phyloP scores from a whole-genome alignment of 345 rosid genomes.

The Euphorbia lathyris region DNA sequence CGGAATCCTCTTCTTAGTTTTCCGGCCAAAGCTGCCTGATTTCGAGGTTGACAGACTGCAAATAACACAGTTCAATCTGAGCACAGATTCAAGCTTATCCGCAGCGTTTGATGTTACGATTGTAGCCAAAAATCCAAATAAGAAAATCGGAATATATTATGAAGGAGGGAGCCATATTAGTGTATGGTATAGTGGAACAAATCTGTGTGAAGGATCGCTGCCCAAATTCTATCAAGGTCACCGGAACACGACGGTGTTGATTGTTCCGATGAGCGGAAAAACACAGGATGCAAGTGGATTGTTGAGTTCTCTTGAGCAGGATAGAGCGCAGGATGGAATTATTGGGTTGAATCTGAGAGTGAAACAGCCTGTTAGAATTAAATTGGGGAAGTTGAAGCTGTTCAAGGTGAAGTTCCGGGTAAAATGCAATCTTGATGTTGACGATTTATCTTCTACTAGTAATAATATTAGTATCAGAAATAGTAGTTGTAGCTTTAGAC shows the following conservation, averaged over 20 bases:
- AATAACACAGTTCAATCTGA: conserved; percentile 46
- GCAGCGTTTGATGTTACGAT: conserved; percentile 61
- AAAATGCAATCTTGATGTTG: conserved; percentile 53
- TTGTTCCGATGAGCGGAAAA: conserved; percentile 52
- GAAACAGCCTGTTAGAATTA: conserved; percentile 72
- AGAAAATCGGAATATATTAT: conserved; percentile 74
- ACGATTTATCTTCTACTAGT: conserved; percentile 42
- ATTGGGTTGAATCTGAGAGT: conserved; percentile 65
- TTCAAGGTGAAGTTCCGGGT: conserved; percentile 55
- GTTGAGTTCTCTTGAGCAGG: conserved; percentile 34
- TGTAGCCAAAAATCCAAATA: conserved; percentile 68
- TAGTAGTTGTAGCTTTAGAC: conserved; percentile 61
- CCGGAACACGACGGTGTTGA: conserved; percentile 63
- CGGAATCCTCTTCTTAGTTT: conserved; percentile 66
- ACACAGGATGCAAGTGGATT: conserved; percentile 46
- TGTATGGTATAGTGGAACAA: conserved; percentile 47
- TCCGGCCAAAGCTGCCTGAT: conserved; percentile 74
- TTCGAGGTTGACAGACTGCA: conserved; percentile 54
- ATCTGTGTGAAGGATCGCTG: conserved; percentile 62
- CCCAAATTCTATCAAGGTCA: conserved; percentile 97
- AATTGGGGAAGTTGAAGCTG: conserved; percentile 72
- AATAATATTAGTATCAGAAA: conserved; percentile 43
- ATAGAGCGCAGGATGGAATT: conserved; percentile 44
- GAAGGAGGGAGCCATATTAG: conserved; percentile 73
- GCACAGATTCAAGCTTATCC: conserved; percentile 41